A percentile compares a stretch with the other conserved stretches of the same genome.
Conservation (phyloP, 1,284 basidiomycete species). For the Cryptococcus sp. region DNA sequence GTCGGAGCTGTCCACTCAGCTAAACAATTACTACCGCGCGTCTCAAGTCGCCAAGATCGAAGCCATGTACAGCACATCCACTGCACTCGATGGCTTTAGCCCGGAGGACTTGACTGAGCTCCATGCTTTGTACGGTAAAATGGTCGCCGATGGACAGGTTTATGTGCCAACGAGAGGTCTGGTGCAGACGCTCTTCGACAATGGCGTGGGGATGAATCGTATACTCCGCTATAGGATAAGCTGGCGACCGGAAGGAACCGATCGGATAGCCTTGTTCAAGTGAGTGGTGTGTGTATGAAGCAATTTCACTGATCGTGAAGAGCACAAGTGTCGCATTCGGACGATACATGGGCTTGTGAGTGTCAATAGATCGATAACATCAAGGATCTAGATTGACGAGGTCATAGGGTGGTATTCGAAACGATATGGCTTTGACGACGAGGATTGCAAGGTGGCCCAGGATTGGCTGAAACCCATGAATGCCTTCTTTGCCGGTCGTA, state of each 20-base stretch:
- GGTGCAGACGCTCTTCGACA: constrained; percentile 17
- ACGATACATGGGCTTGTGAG: constrained; percentile 26
- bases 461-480: constrained; percentile 21
- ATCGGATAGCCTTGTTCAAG: constrained; percentile 1
- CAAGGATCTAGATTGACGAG: neutral
- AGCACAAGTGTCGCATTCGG: constrained; percentile 24
- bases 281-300: neutral
- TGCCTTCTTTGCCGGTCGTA: constrained; percentile 18
- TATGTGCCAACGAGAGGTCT: constrained; percentile 23
- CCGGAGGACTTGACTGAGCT: neutral
- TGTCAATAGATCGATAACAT: neutral
- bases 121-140: constrained; percentile 18
- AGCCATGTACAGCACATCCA: constrained; percentile 7
- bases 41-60: constrained; percentile 19
- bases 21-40: constrained; percentile 27
- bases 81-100: neutral
- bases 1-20: constrained; percentile 18
- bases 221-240: constrained; percentile 26
- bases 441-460: constrained; percentile 11
- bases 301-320: neutral
- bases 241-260: constrained; percentile 11
- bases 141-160: constrained; percentile 29
- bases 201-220: constrained; percentile 15
- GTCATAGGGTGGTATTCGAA: constrained; percentile 19
- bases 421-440: constrained; percentile 19